These are phyloP conservation scores for Hypoxylon sp. DNA, from an alignment of 2,329 filamentous ascomycete genomes.

Conservation along the genomic window DNA sequence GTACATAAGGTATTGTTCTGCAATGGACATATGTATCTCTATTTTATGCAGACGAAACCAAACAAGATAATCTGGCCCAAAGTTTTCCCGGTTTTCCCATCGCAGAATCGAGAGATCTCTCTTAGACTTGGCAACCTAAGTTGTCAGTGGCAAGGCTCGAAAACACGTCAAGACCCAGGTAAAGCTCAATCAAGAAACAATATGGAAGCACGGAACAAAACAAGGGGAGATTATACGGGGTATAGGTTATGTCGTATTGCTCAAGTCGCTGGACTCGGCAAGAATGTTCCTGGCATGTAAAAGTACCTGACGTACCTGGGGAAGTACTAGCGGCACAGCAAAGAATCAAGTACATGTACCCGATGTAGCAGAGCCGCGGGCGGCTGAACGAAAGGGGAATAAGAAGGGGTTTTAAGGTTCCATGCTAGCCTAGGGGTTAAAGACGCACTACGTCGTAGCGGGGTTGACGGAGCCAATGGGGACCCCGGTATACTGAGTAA, in stretches of 20 bases:
- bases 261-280: slow-evolving; percentile 26
- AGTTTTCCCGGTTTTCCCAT: slow-evolving; percentile 23
- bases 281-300: slow-evolving; percentile 27
- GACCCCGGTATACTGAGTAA: slow-evolving; percentile 49
- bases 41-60: slow-evolving; percentile 34
- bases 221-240: slow-evolving; percentile 44
- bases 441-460: slow-evolving; percentile 37
- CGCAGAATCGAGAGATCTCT: slow-evolving; percentile 21
- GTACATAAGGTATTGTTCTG: background rate
- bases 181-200: slow-evolving; percentile 30
- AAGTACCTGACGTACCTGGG: slow-evolving; percentile 10
- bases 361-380: slow-evolving; percentile 40
- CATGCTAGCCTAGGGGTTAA: slow-evolving; percentile 40
- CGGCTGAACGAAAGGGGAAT: slow-evolving; percentile 45
- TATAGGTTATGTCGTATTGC: slow-evolving; percentile 38
- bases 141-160: slow-evolving; percentile 1
- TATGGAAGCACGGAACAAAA: slow-evolving; percentile 38
- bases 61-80: slow-evolving; percentile 24
- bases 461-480: slow-evolving; percentile 51
- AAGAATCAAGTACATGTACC: slow-evolving; percentile 23
- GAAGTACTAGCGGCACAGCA: background rate
- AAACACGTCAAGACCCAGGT: slow-evolving; percentile 14
- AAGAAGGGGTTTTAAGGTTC: slow-evolving; percentile 50
- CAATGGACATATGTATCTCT: slow-evolving; percentile 7
- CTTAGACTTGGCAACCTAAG: slow-evolving; percentile 8